A percentile compares a stretch with the other conserved stretches of the same genome.
Evolutionary conservation across 257 asterid species (phyloP).

Genomic region (Nemophila menziesii): DNA sequence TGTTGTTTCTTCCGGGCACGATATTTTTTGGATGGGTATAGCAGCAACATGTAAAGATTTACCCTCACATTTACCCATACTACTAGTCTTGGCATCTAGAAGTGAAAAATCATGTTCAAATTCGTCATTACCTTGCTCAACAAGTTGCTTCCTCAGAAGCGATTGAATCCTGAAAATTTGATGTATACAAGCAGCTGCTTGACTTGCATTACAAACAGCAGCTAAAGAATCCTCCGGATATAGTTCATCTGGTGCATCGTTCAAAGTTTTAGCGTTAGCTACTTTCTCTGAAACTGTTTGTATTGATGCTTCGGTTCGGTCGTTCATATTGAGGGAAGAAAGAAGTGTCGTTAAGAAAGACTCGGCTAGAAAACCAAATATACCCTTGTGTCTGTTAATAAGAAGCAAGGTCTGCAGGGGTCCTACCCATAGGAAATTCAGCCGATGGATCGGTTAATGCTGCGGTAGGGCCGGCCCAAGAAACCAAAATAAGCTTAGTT

Average conservation of each 20-base stretch:
- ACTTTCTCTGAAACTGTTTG: conserved; percentile 60
- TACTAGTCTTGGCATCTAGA: conserved; percentile 43
- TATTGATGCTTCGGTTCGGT: conserved; percentile 29
- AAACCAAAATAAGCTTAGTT: no score
- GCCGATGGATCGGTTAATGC: conserved; percentile 69
- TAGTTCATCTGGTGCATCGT: conserved; percentile 58
- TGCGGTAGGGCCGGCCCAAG: no score
- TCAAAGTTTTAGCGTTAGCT: conserved; percentile 56
- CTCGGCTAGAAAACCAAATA: conserved; percentile 90
- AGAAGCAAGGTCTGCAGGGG: conserved; percentile 92
- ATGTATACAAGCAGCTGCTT: conserved; percentile 88
- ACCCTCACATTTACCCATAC: conserved; percentile 42
- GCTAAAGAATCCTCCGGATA: conserved; percentile 83
- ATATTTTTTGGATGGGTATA: conserved; percentile 61
- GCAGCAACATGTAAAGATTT: conserved; percentile 74
- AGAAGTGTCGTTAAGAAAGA: conserved; percentile 62
- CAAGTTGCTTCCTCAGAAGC: conserved; percentile 64
- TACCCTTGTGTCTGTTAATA: conserved; percentile 85
- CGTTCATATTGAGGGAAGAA: conserved; percentile 43
- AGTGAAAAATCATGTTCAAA: conserved; percentile 48
- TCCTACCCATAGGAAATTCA: conserved; percentile 52
- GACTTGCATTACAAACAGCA: conserved; percentile 88
- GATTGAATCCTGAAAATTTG: conserved; percentile 78
- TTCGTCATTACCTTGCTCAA: conserved; percentile 32
- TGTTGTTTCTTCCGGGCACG: conserved; percentile 88